Evolutionary conservation across 345 rosid genomes (phyloP).

Genomic region (Eucalyptus urophylla): DNA sequence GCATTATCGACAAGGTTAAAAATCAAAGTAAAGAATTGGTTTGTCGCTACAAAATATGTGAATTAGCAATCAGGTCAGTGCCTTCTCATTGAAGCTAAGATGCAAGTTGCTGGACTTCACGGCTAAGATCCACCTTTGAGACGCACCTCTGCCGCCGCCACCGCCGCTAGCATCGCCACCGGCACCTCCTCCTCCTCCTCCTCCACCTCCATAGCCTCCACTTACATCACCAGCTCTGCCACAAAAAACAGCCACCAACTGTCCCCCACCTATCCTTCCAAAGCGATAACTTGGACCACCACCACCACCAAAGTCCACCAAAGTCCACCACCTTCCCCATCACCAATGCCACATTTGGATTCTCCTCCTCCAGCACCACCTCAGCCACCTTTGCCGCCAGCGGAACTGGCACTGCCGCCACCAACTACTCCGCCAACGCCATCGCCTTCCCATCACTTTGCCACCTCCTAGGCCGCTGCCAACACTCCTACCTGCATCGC

Average conservation of each 20-base stretch:
- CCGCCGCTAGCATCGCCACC: background rate
- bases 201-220: background rate
- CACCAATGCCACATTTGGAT: background rate
- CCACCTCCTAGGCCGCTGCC: background rate
- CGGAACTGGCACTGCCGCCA: background rate
- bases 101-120: background rate
- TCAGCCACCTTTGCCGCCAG: background rate
- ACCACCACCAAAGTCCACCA: background rate
- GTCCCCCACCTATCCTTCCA: background rate
- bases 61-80: background rate
- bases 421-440: background rate
- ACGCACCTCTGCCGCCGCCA: accelerated
- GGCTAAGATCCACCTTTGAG: background rate
- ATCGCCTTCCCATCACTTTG: background rate
- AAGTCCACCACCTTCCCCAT: background rate
- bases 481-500: background rate
- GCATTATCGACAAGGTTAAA: background rate
- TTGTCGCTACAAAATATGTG: background rate
- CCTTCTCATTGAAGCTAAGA: background rate
- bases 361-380: background rate
- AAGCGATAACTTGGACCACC: background rate
- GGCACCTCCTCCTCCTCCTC: background rate
- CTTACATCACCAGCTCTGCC: background rate
- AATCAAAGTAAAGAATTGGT: background rate
- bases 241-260: background rate